Conservation (phyloP, 140 eudicot species). For the Oenanthe javanica region DNA sequence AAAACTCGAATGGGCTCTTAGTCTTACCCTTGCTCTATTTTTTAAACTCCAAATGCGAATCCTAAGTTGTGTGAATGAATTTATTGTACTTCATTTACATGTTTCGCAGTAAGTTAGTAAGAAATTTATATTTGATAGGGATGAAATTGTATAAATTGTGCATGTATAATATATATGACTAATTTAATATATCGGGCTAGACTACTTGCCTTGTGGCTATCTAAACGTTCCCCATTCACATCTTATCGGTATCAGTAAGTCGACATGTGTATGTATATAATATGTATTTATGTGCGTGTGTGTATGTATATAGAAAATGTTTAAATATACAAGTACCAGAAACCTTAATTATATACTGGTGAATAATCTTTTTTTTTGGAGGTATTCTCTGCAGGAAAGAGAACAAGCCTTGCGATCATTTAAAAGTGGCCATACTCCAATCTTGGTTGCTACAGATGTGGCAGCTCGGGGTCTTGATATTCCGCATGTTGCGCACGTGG, state of each 20-base stretch:
- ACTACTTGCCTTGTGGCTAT: background rate
- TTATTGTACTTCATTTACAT: background rate
- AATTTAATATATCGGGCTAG: background rate
- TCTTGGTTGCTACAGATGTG: slow-evolving; percentile 87
- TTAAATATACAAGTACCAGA: background rate
- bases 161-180: background rate
- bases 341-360: background rate
- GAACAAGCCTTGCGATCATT: slow-evolving; percentile 81
- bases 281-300: background rate
- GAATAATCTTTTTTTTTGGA: background rate
- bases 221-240: background rate
- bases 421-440: slow-evolving; percentile 78
- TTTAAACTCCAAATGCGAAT: background rate
- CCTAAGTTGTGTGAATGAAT: background rate
- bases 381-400: slow-evolving; percentile 49
- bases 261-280: background rate
- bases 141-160: background rate
- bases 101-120: background rate
- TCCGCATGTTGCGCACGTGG: slow-evolving; percentile 91
- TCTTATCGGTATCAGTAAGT: background rate
- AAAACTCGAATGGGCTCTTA: background rate
- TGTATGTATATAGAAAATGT: background rate
- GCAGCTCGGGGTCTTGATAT: slow-evolving; percentile 96
- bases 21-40: background rate
- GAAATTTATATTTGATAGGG: background rate